phyloP scores from a whole-genome alignment of 345 rosid species.

The Noccaea bulbosa region DNA sequence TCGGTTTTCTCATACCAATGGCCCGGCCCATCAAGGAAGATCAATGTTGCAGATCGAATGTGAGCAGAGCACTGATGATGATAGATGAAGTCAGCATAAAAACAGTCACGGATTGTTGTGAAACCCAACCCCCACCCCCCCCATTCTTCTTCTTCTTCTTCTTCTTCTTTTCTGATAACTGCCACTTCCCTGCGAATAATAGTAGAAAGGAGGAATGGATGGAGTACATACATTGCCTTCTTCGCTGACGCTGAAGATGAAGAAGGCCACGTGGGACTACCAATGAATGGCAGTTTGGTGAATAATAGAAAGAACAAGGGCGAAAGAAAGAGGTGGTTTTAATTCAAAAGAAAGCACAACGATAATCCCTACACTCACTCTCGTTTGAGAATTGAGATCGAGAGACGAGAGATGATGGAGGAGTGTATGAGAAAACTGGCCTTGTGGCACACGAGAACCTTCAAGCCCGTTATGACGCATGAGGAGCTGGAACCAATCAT shows the following conservation, averaged over 20 bases:
- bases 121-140: too few species aligned
- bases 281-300: slow-evolving; percentile 17
- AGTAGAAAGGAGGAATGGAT: too few species aligned
- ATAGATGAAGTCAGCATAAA: too few species aligned
- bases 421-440: slow-evolving; percentile 57
- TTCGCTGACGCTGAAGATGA: too few species aligned
- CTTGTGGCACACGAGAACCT: slow-evolving; percentile 59
- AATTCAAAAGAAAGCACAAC: neutral
- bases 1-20: neutral
- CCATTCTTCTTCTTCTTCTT: too few species aligned
- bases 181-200: too few species aligned
- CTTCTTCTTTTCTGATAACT: too few species aligned
- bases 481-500: slow-evolving; percentile 55
- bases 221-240: too few species aligned
- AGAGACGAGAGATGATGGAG: slow-evolving; percentile 36
- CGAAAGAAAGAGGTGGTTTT: neutral
- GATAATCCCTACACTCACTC: slow-evolving; percentile 1
- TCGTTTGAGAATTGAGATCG: neutral
- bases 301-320: slow-evolving; percentile 23
- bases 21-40: neutral
- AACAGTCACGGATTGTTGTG: too few species aligned
- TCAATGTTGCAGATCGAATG: too few species aligned
- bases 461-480: slow-evolving; percentile 58
- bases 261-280: neutral
- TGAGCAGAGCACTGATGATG: too few species aligned